A percentile compares a stretch with the other conserved stretches of the same genome.
phyloP scores from a whole-genome alignment of 2,329 filamentous ascomycete species.

The Aspergillus costaricaensis region DNA sequence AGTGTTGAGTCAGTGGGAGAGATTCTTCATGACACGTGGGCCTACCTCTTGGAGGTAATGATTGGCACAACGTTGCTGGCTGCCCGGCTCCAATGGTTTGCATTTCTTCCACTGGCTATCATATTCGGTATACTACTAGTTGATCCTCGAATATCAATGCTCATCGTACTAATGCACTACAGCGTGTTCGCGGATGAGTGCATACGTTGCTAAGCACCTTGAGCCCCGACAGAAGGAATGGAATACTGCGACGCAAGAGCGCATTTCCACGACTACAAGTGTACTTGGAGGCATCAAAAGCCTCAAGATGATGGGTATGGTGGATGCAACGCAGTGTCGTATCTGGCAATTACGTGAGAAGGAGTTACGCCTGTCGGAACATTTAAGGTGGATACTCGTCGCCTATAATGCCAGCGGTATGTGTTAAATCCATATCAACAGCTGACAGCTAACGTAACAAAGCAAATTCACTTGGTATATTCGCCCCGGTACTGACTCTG shows the following conservation, averaged over 20 bases:
- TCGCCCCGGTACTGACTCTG: not conserved
- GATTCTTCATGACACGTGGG: slow-evolving; percentile 7
- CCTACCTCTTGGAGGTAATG: not conserved
- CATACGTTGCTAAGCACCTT: slow-evolving; percentile 1
- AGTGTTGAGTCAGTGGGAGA: not conserved
- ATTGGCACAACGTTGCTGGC: not conserved
- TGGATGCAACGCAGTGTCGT: not conserved
- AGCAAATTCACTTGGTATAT: slow-evolving; percentile 5
- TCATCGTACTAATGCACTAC: not conserved
- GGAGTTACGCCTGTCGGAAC: not conserved
- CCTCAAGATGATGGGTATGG: slow-evolving; percentile 7
- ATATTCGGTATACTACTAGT: not conserved
- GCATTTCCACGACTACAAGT: not conserved
- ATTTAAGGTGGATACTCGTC: not conserved
- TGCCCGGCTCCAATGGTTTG: not conserved
- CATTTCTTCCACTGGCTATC: not conserved
- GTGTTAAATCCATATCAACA: not conserved
- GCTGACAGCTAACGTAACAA: not conserved
- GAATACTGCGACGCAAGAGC: not conserved
- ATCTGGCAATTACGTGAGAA: not conserved
- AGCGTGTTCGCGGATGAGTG: slow-evolving; percentile 3
- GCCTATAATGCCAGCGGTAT: slow-evolving; percentile 5
- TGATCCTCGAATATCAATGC: not conserved
- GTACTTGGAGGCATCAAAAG: not conserved
- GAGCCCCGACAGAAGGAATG: not conserved